Base-by-base conservation (phyloP, 192 early-diverging fungal genomes). In the Mortierella alpina region DNA sequence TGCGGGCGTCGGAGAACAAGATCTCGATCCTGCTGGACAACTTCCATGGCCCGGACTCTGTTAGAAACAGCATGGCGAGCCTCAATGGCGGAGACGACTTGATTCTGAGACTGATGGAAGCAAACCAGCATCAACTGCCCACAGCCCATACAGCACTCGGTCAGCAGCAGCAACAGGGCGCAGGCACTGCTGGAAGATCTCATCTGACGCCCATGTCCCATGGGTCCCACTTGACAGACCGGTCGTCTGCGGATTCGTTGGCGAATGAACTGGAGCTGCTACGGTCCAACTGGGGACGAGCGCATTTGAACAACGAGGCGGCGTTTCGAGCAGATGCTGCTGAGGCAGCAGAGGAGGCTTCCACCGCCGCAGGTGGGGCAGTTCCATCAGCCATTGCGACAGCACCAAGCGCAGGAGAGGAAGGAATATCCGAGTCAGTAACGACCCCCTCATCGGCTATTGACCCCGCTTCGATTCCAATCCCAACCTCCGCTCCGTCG, bases 21-120 rank as follows among this genome's bases (percentile, higher is more conserved):
- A 80, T 80, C 18, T 68, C 77, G 48, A 72, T 80, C 40, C 17
- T 80, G n/a, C 31, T 80, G 20, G 77, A 80, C 39, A 80, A 80
- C 44, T 72, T 66, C 31, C 77, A 80, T 17, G 77, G 77, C 17
- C 77, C 77, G 0, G 77, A 80, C 0, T 80, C 77, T 41, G 77
- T 80, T 9, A 57, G 77, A 1, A 80, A 80, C 55, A 80, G 77
- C 49, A 58, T 80, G 51, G 77, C 77, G 10, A 80, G 77, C 41
- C 20, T 72, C 20, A 63, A 50, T 17, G 64, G 76, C 7, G 59
- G 70, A 42, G 77, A 80, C 47, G 77, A 80, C 51, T 56, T 72
- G 65, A 72, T 80, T 46, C 57, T 68, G 51, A 41, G 77, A 13
- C 17, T 80, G 40, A 63, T 80, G 77, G 77, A 80, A 17, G 65